Conservation (phyloP, 805 yeast species). For the Tetrapisispora namnaoensis region DNA sequence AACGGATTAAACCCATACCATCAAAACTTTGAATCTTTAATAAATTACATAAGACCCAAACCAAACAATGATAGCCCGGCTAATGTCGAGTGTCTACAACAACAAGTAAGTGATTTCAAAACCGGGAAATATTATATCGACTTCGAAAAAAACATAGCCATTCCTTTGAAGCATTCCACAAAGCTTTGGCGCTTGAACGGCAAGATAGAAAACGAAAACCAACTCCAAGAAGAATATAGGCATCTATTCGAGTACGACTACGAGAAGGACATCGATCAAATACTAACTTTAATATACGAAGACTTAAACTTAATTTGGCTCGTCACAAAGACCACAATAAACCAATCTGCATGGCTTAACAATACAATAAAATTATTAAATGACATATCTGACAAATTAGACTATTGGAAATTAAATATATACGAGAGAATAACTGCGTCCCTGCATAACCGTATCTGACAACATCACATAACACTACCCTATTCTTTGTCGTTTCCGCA, state of each 20-base stretch:
- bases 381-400: neutral
- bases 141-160: slow-evolving; percentile 16
- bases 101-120: slow-evolving; percentile 1
- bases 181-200: neutral
- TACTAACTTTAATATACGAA: neutral
- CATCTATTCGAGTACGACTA: neutral
- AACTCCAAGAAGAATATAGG: neutral
- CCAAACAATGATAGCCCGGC: neutral
- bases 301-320: neutral
- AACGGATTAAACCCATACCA: neutral
- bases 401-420: neutral
- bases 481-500: too few species aligned
- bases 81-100: neutral
- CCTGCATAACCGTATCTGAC: neutral
- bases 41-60: neutral
- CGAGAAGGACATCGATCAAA: neutral
- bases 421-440: neutral
- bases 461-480: neutral
- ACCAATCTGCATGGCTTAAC: neutral
- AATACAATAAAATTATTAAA: neutral
- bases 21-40: neutral
- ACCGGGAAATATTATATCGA: slow-evolving; percentile 18
- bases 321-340: neutral
- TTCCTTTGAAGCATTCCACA: slow-evolving; percentile 8
- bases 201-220: neutral